Percentiles rank a stretch among this genome's conserved stretches.
Evolutionary conservation across 768 basidiomycete species (phyloP).

Genomic region (Dictyophora rubrovolvata): DNA sequence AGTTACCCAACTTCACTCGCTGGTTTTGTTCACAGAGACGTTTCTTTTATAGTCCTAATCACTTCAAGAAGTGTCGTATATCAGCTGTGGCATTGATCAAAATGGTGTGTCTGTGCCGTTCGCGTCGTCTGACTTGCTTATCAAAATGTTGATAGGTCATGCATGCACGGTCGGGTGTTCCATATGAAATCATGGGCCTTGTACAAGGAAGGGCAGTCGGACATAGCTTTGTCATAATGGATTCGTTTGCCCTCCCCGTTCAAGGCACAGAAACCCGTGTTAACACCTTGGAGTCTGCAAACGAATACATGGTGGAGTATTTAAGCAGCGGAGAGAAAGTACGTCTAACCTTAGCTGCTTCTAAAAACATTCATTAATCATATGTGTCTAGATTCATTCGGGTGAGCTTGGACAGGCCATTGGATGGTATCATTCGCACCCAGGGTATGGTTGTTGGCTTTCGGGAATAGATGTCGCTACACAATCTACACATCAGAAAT

Average conservation of each 20-base stretch:
- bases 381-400: slow-evolving; percentile 21
- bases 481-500: slow-evolving; percentile 90
- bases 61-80: slow-evolving; percentile 87
- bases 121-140: slow-evolving; percentile 4
- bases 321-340: slow-evolving; percentile 75
- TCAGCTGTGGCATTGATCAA: slow-evolving; percentile 93
- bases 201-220: slow-evolving; percentile 95
- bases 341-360: not conserved
- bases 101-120: slow-evolving; percentile 46
- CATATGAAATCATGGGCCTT: slow-evolving; percentile 98
- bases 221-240: slow-evolving; percentile 76
- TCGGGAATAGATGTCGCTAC: slow-evolving; percentile 99
- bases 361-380: slow-evolving; percentile 13
- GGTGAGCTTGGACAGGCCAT: slow-evolving; percentile 79
- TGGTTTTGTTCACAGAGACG: not conserved
- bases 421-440: slow-evolving; percentile 99
- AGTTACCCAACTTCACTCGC: not conserved
- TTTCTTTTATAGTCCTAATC: slow-evolving; percentile 46
- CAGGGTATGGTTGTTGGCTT: slow-evolving; percentile 98
- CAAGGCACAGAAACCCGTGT: slow-evolving; percentile 98
- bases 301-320: slow-evolving; percentile 98
- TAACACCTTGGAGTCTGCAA: slow-evolving; percentile 90
- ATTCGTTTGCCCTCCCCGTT: slow-evolving; percentile 94
- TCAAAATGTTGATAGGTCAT: slow-evolving; percentile 59
- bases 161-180: slow-evolving; percentile 93